A percentile compares a stretch with the other conserved stretches of the same genome.
These are phyloP conservation scores for Clonostachys sp. DNA, from an alignment of 2,329 filamentous ascomycete species.

Conservation along the genomic window DNA sequence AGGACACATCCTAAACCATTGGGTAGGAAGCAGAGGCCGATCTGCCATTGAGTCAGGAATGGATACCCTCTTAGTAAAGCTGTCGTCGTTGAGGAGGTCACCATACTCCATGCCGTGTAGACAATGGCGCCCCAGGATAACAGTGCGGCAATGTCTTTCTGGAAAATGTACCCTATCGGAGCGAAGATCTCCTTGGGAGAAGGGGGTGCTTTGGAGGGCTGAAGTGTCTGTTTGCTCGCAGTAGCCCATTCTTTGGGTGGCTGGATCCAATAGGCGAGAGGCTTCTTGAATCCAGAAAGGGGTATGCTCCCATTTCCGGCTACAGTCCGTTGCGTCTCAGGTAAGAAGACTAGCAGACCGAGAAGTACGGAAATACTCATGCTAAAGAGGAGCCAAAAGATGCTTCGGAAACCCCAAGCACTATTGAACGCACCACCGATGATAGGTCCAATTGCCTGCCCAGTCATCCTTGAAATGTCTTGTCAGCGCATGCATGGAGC, in stretches of 20 bases:
- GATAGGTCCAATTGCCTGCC: conserved; percentile 22
- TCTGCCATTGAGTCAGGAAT: conserved; percentile 10
- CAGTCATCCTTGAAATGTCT: not conserved
- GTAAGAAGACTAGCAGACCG: conserved; percentile 13
- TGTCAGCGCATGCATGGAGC: no score
- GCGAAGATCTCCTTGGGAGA: conserved; percentile 21
- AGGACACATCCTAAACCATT: conserved; percentile 17
- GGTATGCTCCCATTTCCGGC: conserved; percentile 16
- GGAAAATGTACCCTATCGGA: conserved; percentile 28
- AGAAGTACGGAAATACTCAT: conserved; percentile 11
- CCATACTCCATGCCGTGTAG: conserved; percentile 40
- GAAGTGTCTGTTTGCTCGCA: not conserved
- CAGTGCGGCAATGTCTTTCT: conserved; percentile 37
- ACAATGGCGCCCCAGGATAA: conserved; percentile 30
- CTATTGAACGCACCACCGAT: conserved; percentile 19
- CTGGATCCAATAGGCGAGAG: conserved; percentile 10
- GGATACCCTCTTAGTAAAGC: conserved; percentile 21
- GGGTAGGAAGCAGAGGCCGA: conserved; percentile 16
- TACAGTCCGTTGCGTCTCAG: conserved; percentile 18
- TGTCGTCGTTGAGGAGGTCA: conserved; percentile 32
- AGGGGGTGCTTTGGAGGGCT: conserved; percentile 3
- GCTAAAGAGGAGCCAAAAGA: conserved; percentile 20
- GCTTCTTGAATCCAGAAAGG: conserved; percentile 15
- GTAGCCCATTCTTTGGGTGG: conserved; percentile 5
- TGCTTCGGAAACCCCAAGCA: conserved; percentile 18